Conservation (phyloP, 306 rosid genomes). For the Echinosophora koreensis region DNA sequence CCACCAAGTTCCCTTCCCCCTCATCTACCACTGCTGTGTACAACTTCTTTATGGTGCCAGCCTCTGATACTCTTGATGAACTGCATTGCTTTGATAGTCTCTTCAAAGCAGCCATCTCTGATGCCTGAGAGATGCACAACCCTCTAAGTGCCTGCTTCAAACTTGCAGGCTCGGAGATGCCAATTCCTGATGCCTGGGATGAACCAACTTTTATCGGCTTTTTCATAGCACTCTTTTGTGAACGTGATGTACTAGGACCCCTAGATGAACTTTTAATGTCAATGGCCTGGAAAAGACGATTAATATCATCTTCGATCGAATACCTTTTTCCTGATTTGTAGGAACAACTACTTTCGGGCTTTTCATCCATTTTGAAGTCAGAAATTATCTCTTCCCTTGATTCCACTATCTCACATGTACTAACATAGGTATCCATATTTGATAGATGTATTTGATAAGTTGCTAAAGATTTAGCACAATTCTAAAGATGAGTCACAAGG, state of each 20-base stretch:
- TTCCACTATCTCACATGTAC: slow-evolving; percentile 84
- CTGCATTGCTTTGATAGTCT: slow-evolving; percentile 74
- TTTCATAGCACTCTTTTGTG: slow-evolving; percentile 86
- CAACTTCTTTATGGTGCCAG: slow-evolving; percentile 84
- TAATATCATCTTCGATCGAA: slow-evolving; percentile 92
- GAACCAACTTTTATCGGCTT: slow-evolving; percentile 83
- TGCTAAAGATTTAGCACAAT: slow-evolving; percentile 60
- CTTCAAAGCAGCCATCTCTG: slow-evolving; percentile 98
- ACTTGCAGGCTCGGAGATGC: slow-evolving; percentile 91
- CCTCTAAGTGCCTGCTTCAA: slow-evolving; percentile 99
- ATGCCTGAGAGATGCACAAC: slow-evolving; percentile 95
- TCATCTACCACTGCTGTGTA: slow-evolving; percentile 81
- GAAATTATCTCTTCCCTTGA: slow-evolving; percentile 65
- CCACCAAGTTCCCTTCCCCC: slow-evolving; percentile 74
- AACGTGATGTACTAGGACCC: slow-evolving; percentile 55
- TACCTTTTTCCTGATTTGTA: slow-evolving; percentile 61
- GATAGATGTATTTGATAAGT: slow-evolving; percentile 43
- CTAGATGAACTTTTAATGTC: slow-evolving; percentile 69
- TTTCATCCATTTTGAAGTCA: slow-evolving; percentile 55
- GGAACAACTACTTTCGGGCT: slow-evolving; percentile 59
- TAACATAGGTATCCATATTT: slow-evolving; percentile 64
- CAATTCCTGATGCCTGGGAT: slow-evolving; percentile 84
- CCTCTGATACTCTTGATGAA: slow-evolving; percentile 84
- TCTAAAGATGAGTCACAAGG: slow-evolving; percentile 51
- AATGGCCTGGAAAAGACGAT: slow-evolving; percentile 89